Percentiles rank a stretch among this genome's conserved stretches.
Conservation (phyloP, 352 stramenopile genomes). For the Phytopythium vexans region DNA sequence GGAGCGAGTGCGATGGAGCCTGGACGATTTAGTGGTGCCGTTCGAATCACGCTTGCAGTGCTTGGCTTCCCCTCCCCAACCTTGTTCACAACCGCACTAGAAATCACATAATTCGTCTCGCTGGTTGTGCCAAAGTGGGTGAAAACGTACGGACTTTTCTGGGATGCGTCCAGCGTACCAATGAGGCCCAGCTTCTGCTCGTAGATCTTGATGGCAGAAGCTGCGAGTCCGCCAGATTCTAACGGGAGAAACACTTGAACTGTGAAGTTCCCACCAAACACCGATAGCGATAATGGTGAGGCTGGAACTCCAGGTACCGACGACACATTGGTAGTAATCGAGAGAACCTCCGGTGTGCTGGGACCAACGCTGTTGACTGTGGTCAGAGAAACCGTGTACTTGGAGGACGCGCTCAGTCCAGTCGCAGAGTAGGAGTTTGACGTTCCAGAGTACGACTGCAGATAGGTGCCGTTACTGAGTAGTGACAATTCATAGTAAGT, state of each 20-base stretch:
- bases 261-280: constrained; percentile 67
- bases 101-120: constrained; percentile 33
- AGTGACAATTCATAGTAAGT: constrained; percentile 36
- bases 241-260: constrained; percentile 29
- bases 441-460: background rate
- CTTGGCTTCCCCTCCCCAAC: constrained; percentile 33
- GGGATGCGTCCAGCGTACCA: constrained; percentile 14
- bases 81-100: constrained; percentile 34
- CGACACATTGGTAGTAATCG: constrained; percentile 19
- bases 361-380: constrained; percentile 32
- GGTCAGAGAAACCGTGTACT: constrained; percentile 29
- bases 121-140: constrained; percentile 26
- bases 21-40: constrained; percentile 26
- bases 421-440: constrained; percentile 14
- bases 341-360: constrained; percentile 15
- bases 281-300: constrained; percentile 18
- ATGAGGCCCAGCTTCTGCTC: constrained; percentile 21
- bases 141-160: constrained; percentile 7
- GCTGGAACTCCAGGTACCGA: constrained; percentile 20
- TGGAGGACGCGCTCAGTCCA: constrained; percentile 21
- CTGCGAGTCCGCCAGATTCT: constrained; percentile 35
- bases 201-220: constrained; percentile 43
- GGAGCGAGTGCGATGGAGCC: constrained; percentile 27
- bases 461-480: constrained; percentile 9
- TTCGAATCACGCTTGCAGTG: constrained; percentile 17